phyloP scores from a whole-genome alignment of 1,284 basidiomycete genomes.

The Meira miltonrushii region DNA sequence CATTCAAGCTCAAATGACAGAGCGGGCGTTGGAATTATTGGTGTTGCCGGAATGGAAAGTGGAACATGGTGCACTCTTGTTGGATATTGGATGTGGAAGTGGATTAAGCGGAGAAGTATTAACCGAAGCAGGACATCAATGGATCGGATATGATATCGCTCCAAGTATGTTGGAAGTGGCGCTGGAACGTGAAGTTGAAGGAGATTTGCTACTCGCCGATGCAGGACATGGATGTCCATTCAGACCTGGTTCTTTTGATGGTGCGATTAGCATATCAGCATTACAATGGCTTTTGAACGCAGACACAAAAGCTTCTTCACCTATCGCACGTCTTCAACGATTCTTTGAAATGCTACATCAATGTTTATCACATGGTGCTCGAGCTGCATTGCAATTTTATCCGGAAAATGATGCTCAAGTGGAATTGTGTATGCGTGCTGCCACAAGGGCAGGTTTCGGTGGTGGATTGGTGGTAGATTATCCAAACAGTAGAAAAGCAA shows the following conservation, averaged over 20 bases:
- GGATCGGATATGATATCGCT: slow-evolving; percentile 91
- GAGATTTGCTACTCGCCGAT: slow-evolving; percentile 53
- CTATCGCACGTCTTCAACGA: slow-evolving; percentile 78
- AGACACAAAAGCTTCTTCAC: slow-evolving; percentile 85
- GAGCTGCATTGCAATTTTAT: slow-evolving; percentile 68
- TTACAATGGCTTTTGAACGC: slow-evolving; percentile 98
- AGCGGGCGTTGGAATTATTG: slow-evolving; percentile 85
- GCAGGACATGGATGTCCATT: slow-evolving; percentile 62
- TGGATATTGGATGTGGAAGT: slow-evolving; percentile 97
- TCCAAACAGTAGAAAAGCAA: slow-evolving; percentile 52
- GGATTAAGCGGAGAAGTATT: slow-evolving; percentile 95
- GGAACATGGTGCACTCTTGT: slow-evolving; percentile 58
- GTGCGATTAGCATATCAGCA: slow-evolving; percentile 95
- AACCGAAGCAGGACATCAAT: slow-evolving; percentile 86
- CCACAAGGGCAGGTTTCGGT: slow-evolving; percentile 91
- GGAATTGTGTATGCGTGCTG: slow-evolving; percentile 79
- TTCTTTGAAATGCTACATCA: slow-evolving; percentile 98
- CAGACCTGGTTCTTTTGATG: slow-evolving; percentile 92
- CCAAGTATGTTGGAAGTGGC: slow-evolving; percentile 72
- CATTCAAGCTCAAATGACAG: slow-evolving; percentile 97
- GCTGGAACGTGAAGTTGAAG: slow-evolving; percentile 47
- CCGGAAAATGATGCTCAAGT: slow-evolving; percentile 51
- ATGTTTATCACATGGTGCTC: slow-evolving; percentile 79
- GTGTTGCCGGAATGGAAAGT: slow-evolving; percentile 62
- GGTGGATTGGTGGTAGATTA: slow-evolving; percentile 89